A percentile compares a stretch with the other conserved stretches of the same genome.
Evolutionary conservation across 192 early-diverging fungal species (phyloP).

Genomic region (Podila epigama): DNA sequence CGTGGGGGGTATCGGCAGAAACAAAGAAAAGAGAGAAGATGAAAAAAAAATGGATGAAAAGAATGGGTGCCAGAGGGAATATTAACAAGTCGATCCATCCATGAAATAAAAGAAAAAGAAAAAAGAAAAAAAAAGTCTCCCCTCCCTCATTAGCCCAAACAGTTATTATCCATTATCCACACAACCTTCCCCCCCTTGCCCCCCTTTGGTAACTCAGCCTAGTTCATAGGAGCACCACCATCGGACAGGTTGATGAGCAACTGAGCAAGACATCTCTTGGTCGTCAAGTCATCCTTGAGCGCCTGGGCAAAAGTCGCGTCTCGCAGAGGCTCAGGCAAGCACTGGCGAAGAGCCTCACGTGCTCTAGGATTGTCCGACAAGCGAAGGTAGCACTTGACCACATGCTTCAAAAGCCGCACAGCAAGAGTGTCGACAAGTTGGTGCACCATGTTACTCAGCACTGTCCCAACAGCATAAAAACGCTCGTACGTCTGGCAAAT

Average conservation of each 20-base stretch:
- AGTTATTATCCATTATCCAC: too few relatives aligned
- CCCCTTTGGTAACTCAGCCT: too few relatives aligned
- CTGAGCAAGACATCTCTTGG: conserved; percentile 83
- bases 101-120: too few relatives aligned
- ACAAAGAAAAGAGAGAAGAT: neutral
- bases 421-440: conserved; percentile 89
- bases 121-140: too few relatives aligned
- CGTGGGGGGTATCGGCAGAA: conserved; percentile 3
- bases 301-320: conserved; percentile 87
- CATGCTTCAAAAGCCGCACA: conserved; percentile 90
- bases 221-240: conserved; percentile 11
- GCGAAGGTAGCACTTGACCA: conserved; percentile 91
- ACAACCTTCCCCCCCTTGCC: too few relatives aligned
- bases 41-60: neutral
- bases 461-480: conserved; percentile 94
- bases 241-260: conserved; percentile 68
- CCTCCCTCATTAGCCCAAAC: too few relatives aligned
- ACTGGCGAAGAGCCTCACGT: conserved; percentile 89
- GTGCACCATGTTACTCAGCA: conserved; percentile 91
- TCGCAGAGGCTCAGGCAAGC: conserved; percentile 86
- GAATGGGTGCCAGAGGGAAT: too few relatives aligned
- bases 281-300: conserved; percentile 90
- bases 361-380: conserved; percentile 94
- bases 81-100: neutral
- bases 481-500: conserved; percentile 94